Conservation (phyloP, 1,139 yeast species). For the Blastobotrys petasosporus region DNA sequence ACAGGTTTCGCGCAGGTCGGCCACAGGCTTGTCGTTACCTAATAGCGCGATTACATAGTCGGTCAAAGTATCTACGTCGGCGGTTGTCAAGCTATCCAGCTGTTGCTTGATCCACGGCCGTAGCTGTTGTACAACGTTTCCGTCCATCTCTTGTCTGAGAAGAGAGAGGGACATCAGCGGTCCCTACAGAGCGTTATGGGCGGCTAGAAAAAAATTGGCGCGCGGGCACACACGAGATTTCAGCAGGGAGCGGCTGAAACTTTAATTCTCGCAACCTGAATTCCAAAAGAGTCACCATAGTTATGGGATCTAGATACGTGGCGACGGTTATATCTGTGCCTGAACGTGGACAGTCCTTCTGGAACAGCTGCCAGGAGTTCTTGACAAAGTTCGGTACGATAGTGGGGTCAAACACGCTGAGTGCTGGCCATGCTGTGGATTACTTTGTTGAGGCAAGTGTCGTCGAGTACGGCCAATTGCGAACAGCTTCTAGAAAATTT, state of each 20-base stretch:
- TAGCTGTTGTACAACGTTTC: conserved; percentile 20
- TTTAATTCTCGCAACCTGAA: too few relatives aligned
- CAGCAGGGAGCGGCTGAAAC: too few relatives aligned
- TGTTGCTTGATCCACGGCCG: conserved; percentile 37
- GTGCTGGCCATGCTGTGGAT: conserved; percentile 1
- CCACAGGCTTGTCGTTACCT: conserved; percentile 29
- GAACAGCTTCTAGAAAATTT: neutral
- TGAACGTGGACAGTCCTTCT: neutral
- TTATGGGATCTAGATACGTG: neutral
- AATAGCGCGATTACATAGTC: conserved; percentile 43
- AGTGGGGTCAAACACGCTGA: neutral
- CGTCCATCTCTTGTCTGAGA: conserved; percentile 22
- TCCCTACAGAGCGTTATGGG: neutral
- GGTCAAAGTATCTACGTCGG: conserved; percentile 41
- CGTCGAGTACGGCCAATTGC: neutral
- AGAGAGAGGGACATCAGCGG: too few relatives aligned
- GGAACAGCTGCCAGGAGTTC: neutral
- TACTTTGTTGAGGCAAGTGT: neutral
- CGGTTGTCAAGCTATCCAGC: conserved; percentile 34
- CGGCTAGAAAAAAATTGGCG: too few relatives aligned
- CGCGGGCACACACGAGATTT: too few relatives aligned
- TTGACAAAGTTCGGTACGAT: neutral
- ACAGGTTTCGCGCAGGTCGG: conserved; percentile 32
- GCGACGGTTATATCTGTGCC: conserved; percentile 4
- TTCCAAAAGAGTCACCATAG: too few relatives aligned